These are phyloP conservation scores for Pluteus cervinus DNA, from an alignment of 768 basidiomycete species.

Conservation along the genomic window DNA sequence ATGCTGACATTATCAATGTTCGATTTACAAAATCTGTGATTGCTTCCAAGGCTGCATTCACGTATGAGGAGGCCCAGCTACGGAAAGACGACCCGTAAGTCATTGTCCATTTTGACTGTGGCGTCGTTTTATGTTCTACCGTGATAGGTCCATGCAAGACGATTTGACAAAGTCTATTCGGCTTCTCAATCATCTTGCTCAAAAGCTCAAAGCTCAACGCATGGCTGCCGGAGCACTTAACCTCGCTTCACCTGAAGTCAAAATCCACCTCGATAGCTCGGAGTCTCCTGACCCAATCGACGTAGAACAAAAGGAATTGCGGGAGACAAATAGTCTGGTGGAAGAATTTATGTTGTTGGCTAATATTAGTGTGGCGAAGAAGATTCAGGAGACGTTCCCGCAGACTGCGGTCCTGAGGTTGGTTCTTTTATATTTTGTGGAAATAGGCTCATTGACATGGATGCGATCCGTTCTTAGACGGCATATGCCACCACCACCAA, in stretches of 20 bases:
- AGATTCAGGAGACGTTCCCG: constrained; percentile 92
- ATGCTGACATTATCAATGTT: constrained; percentile 86
- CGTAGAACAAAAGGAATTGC: constrained; percentile 89
- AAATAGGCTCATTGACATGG: background rate
- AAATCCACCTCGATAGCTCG: constrained; percentile 88
- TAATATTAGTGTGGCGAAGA: constrained; percentile 87
- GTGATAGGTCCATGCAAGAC: constrained; percentile 63
- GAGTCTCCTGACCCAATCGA: constrained; percentile 96
- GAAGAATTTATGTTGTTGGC: constrained; percentile 99
- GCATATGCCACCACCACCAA: constrained; percentile 84
- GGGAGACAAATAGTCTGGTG: constrained; percentile 93
- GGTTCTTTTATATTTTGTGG: constrained; percentile 3
- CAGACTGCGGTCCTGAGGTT: constrained; percentile 91
- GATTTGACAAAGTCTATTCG: constrained; percentile 82
- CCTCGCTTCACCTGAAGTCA: constrained; percentile 96
- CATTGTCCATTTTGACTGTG: background rate
- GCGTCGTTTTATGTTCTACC: background rate
- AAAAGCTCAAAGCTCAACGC: constrained; percentile 75
- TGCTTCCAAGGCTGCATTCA: constrained; percentile 92
- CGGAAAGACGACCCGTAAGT: constrained; percentile 88
- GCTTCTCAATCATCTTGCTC: constrained; percentile 80
- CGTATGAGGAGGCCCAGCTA: constrained; percentile 93
- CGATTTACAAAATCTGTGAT: constrained; percentile 96
- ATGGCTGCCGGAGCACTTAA: constrained; percentile 98
- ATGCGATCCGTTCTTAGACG: constrained; percentile 42